Base-by-base conservation (phyloP, 768 basidiomycete species). In the Suillus hirtellus region DNA sequence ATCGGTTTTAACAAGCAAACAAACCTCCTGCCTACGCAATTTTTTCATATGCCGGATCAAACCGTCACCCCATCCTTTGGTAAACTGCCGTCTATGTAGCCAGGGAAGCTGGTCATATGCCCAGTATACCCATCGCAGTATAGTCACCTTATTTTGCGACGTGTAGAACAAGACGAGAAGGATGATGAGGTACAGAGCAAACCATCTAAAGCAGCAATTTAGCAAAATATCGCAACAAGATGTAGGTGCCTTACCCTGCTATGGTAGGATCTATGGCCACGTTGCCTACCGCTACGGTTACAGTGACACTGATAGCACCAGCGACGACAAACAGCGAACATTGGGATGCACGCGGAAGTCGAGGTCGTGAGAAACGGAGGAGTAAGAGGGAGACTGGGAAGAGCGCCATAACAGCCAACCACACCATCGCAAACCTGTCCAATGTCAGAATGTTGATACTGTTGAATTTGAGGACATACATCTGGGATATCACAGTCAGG, bases 291-390 rank as follows among this genome's bases (percentile, higher is more conserved):
- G 86, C 80, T 2, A 88, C 76, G 1, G 76, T 71, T 0, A 73
- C 64, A 0, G 79, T 76, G 8, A 88, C 71, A 3, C 76, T 54
- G 27, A 86, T 64, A 0, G 87, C 77, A 14, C 77, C 61, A 14
- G 82, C 63, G 38, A 87, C 76, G 34, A 77, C 68, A 15, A 67
- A 60, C 3, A 88, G 69, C 6, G 79, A 73, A 6, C 85, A 81
- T 19, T 66, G 74, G 3, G 72, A 71, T 11, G 67, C 63, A 35
- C 89, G 77, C 6, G 77, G 80, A 4, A 91, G 72, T 38, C 86
- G 82, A 19, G 85, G 84, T 19, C 89, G 82, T 63, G 88, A 88
- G 74, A 88, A 89, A 63, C 84, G 86, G 34, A 91, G 75, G 5
- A 89, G 65, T 5, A 90, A 69, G 3, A 86, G 75, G 3, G 87